Conservation (phyloP, 2,329 filamentous ascomycete genomes). For the Cladosporium velox region DNA sequence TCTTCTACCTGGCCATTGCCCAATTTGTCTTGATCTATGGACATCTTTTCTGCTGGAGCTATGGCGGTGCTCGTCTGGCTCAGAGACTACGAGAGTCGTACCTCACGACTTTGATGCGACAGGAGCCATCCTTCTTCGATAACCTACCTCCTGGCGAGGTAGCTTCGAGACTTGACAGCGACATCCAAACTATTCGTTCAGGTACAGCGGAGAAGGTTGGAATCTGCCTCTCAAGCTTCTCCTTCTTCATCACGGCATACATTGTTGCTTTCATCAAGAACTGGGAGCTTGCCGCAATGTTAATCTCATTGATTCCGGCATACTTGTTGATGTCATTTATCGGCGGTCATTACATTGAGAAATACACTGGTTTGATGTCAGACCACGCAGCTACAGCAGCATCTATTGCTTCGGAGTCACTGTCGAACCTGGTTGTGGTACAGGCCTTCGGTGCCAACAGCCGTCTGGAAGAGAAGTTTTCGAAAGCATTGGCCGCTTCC, state of each 20-base stretch:
- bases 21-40: conserved; percentile 65
- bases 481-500: conserved; percentile 53
- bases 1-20: conserved; percentile 66
- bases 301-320: conserved; percentile 63
- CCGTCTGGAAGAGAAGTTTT: conserved; percentile 62
- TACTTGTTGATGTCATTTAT: conserved; percentile 62
- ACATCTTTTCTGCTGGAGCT: conserved; percentile 64
- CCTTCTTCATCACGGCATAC: conserved; percentile 69
- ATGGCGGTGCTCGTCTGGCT: conserved; percentile 64
- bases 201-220: conserved; percentile 73
- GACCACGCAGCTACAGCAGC: conserved; percentile 59
- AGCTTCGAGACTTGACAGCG: conserved; percentile 62
- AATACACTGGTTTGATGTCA: conserved; percentile 53
- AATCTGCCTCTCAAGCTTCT: conserved; percentile 61
- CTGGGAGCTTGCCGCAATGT: conserved; percentile 62
- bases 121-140: conserved; percentile 67
- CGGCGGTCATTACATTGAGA: conserved; percentile 57
- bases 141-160: conserved; percentile 64
- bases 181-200: conserved; percentile 66
- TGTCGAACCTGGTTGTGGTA: conserved; percentile 53
- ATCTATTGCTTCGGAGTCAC: conserved; percentile 63
- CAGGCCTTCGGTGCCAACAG: conserved; percentile 56
- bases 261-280: conserved; percentile 68
- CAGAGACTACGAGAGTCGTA: conserved; percentile 64
- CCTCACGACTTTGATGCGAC: conserved; percentile 58